These are phyloP conservation scores for Solanum chacoense DNA, from an alignment of 305 asterid genomes.

Conservation along the genomic window DNA sequence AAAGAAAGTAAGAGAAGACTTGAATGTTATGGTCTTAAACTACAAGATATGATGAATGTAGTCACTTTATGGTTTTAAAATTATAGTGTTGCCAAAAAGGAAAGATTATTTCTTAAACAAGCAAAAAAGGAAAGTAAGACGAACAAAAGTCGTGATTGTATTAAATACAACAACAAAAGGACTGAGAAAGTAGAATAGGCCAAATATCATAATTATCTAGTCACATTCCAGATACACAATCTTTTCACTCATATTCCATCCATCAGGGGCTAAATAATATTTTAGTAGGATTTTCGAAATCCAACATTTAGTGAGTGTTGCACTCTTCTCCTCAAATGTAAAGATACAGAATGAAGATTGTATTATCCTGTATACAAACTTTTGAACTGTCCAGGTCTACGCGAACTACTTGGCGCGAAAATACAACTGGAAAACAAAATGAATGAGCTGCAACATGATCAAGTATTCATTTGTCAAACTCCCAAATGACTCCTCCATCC, in stretches of 20 bases:
- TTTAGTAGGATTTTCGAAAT: neutral
- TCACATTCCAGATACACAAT: neutral
- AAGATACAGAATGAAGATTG: neutral
- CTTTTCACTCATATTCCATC: neutral
- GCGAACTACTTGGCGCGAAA: neutral
- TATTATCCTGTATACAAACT: neutral
- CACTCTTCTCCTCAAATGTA: neutral
- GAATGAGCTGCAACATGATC: neutral
- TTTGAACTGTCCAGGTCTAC: neutral
- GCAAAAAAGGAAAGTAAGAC: neutral
- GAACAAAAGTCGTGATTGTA: neutral
- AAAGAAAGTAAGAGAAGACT: neutral
- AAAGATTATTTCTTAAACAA: neutral
- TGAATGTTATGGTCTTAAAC: neutral
- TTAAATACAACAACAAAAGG: neutral
- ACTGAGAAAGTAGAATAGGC: neutral
- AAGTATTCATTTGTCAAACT: neutral
- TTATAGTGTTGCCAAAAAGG: neutral
- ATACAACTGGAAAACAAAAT: neutral
- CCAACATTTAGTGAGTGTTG: neutral
- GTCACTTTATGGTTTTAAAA: neutral
- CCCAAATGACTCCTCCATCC: neutral
- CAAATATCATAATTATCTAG: neutral
- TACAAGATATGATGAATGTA: neutral
- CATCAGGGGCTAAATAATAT: neutral